Evolutionary conservation across 176 grass and related monocot genomes (phyloP), one percentile per base, ranked within the genome.

Genomic region (Tillandsia leiboldiana): DNA sequence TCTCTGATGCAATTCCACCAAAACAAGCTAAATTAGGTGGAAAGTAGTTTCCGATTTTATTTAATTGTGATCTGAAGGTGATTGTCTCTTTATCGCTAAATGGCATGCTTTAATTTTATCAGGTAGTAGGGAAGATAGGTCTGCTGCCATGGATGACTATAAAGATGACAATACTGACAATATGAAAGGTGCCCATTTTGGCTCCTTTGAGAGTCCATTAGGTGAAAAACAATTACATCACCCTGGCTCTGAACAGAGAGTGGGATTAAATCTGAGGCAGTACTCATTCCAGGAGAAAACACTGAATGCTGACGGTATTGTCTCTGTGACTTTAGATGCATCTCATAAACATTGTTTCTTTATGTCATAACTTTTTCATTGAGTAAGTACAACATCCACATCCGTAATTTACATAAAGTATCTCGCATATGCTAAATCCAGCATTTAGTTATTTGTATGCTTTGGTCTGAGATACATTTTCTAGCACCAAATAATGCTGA

Each of bases 91-190:
- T 67, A 24, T 64, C 57, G 42, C 14, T 29, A 72, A 10, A 5
- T 79, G 77, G 18, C 33, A 61, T 49, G 72, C 13, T 68, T 62
- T 50, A 13, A 27, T 15, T 77, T 63, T 13, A 62, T 53, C 67
- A 84, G 84, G 52, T 26, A 70, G 56, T 64, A 81, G 78, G 87
- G 86, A 92, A 78, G 86, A 96, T 71, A 65, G 77, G 59, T 71
- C 68, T 66, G 82, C 73, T 77, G 67, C 69, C 56, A 75, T 27
- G 53, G 88, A 96, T 70, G 82, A 83, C 67, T 82, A 83, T 50
- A 87, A 74, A 66, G 74, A 74, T 66, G 78, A 80, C 63, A 84
- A 75, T 69, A 58, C 20, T 28, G 67, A 70, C 54, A 73, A 64
- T 65, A 65, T 62, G 53, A 74, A 58, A 64, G 78, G 75, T 79